Evolutionary conservation across 73 alveolate genomes (phyloP), one percentile per base, ranked within the genome.

Genomic region (Blepharisma japonicum): DNA sequence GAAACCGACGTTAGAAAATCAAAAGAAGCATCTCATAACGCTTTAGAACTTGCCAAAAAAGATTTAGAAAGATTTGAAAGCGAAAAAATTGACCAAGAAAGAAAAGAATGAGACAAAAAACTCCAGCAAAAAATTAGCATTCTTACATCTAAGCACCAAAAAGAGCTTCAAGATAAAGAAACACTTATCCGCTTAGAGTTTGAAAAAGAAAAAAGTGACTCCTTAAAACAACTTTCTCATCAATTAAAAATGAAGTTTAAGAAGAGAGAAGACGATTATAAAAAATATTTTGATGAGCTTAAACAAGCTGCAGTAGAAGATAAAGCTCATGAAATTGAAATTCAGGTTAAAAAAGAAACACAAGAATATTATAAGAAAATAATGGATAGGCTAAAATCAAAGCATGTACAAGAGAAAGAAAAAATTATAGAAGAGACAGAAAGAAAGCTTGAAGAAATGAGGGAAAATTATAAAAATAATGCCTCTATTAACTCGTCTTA

Each of bases 371-470:
- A 61, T 25, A 8, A 18, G 14, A 61, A 25, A 25, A 25, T 9
- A 20, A 61, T 61, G 11, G 14, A n/a, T 18, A n/a, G 23, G 47
- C 5, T 61, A 61, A 39, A 61, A 8, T n/a, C 74, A 14, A n/a
- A 61, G 4, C 74, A 61, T 61, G 14, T 5, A n/a, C 74, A 61
- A 61, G 74, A 61, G 5, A 61, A 61, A 61, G 74, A 61, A 25
- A 61, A 61, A 61, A 61, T 61, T 11, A 32, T 32, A 32, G 42
- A 32, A 32, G 42, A 32, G 42, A 32, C 42, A 32, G 42, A 32
- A 32, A 32, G 42, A 32, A 32, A 32, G 42, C 42, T 32, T 32
- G 42, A 32, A 32, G 42, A 32, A 32, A 32, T 32, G 42, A 32
- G 42, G 3, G 42, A 32, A 32, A 32, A 32, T 32, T 32, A 32